A percentile compares a stretch with the other conserved stretches of the same genome.
Evolutionary conservation across 2,329 filamentous ascomycete genomes (phyloP).

Genomic region (Talaromyces sp.): DNA sequence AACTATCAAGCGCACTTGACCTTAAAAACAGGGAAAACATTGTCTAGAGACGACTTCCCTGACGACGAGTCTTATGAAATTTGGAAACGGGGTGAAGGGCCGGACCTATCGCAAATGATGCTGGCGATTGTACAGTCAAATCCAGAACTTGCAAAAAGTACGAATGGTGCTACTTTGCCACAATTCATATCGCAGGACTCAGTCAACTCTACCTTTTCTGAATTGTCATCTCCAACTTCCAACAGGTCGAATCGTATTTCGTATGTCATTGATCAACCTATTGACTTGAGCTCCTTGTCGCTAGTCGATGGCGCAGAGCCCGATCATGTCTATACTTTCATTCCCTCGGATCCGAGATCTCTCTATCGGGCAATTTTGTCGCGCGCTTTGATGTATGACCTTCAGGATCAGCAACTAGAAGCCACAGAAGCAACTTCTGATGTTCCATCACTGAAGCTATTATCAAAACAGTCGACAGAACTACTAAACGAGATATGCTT

Average conservation of each 20-base stretch:
- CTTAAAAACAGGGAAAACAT: slow-evolving; percentile 69
- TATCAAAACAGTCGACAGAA: slow-evolving; percentile 76
- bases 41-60: slow-evolving; percentile 85
- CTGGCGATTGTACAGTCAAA: slow-evolving; percentile 82
- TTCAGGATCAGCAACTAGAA: slow-evolving; percentile 54
- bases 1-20: slow-evolving; percentile 87
- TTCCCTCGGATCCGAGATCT: slow-evolving; percentile 75
- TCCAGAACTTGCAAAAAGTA: slow-evolving; percentile 77
- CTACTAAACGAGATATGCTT: slow-evolving; percentile 79
- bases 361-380: slow-evolving; percentile 81
- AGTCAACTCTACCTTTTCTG: slow-evolving; percentile 43
- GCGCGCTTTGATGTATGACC: slow-evolving; percentile 65
- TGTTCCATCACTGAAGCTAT: slow-evolving; percentile 49
- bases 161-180: slow-evolving; percentile 58
- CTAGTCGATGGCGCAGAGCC: slow-evolving; percentile 51
- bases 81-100: slow-evolving; percentile 88
- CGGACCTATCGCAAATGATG: slow-evolving; percentile 89
- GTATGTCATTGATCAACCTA: slow-evolving; percentile 63
- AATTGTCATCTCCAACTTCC: slow-evolving; percentile 47
- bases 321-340: slow-evolving; percentile 72
- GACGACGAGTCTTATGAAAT: slow-evolving; percentile 79
- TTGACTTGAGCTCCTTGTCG: slow-evolving; percentile 59
- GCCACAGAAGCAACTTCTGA: slow-evolving; percentile 49
- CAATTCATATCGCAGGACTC: slow-evolving; percentile 45
- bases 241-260: slow-evolving; percentile 48